These are phyloP conservation scores for Ophiosphaerella narmari DNA, from an alignment of 2,329 filamentous ascomycete genomes.

Conservation along the genomic window DNA sequence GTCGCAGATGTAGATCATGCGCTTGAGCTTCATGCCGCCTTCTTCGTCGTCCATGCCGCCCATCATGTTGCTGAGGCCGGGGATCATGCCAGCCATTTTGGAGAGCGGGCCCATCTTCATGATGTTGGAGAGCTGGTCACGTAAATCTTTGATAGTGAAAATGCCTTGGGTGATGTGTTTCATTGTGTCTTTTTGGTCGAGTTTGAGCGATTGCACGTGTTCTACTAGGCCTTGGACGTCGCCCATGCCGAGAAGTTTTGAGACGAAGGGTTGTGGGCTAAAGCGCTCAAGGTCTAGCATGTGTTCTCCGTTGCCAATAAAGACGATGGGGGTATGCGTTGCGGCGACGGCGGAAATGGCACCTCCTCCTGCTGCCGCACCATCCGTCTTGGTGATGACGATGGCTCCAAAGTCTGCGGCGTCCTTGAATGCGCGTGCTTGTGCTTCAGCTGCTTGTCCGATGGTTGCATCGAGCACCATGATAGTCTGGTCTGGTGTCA, in stretches of 20 bases:
- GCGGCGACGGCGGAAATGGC: constrained; percentile 97
- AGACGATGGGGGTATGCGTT: constrained; percentile 95
- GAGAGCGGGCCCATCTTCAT: constrained; percentile 99
- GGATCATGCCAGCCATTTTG: constrained; percentile 99
- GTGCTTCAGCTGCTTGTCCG: constrained; percentile 91
- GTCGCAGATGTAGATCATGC: constrained; percentile 99
- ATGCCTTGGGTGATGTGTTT: constrained; percentile 98
- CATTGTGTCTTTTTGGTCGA: constrained; percentile 98
- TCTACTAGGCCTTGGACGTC: constrained; percentile 95
- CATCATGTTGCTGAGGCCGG: constrained; percentile 91
- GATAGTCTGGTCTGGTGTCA: constrained; percentile 93
- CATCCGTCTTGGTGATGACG: constrained; percentile 98
- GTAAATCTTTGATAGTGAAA: constrained; percentile 90
- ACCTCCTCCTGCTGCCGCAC: constrained; percentile 91
- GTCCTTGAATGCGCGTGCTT: constrained; percentile 96
- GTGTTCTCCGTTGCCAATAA: constrained; percentile 96
- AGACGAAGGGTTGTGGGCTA: constrained; percentile 88
- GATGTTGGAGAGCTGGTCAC: constrained; percentile 95
- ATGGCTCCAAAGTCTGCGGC: constrained; percentile 97
- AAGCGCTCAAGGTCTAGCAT: constrained; percentile 95
- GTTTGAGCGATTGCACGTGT: constrained; percentile 92
- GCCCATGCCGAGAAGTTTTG: constrained; percentile 94
- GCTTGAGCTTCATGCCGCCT: constrained; percentile 87
- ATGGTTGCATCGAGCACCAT: constrained; percentile 98
- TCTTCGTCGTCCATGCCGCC: constrained; percentile 97